phyloP scores from a whole-genome alignment of 1,284 basidiomycete species.

The Coniferiporia sulphurascens region DNA sequence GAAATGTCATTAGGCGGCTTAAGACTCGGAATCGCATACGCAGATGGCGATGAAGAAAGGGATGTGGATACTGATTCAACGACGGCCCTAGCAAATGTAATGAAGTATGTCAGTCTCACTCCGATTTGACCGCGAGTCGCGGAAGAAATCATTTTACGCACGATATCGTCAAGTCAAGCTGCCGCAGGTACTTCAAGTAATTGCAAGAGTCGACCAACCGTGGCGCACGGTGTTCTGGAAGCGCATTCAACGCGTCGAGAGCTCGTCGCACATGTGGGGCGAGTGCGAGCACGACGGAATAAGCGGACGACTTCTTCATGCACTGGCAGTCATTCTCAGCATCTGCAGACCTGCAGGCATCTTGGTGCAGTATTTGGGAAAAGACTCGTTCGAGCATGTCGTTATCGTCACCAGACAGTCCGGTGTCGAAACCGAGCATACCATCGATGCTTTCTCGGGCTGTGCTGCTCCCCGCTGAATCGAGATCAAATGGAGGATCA shows the following conservation, averaged over 20 bases:
- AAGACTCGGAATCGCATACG: not conserved
- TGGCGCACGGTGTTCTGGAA: conserved; percentile 10
- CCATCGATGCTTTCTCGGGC: not conserved
- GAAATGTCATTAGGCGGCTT: not conserved
- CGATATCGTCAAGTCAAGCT: conserved; percentile 8
- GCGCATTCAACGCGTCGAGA: conserved; percentile 7
- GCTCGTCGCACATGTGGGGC: conserved; percentile 14
- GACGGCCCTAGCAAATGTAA: conserved; percentile 9
- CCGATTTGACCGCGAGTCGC: not conserved
- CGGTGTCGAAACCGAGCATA: conserved; percentile 1
- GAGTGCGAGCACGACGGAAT: conserved; percentile 12
- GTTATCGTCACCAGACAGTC: not conserved
- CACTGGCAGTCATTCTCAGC: conserved; percentile 4
- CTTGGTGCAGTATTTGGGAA: conserved; percentile 10
- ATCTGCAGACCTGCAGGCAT: not conserved
- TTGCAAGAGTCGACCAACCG: conserved; percentile 1
- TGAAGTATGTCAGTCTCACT: not conserved
- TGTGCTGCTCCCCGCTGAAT: not conserved
- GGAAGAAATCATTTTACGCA: conserved; percentile 3
- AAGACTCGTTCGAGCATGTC: conserved; percentile 12
- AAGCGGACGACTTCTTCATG: conserved; percentile 10
- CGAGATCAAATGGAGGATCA: not conserved
- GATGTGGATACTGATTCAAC: conserved; percentile 10
- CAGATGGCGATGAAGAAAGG: conserved; percentile 6
- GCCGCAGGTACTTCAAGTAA: conserved; percentile 4